Evolutionary conservation across 345 rosid genomes (phyloP).

Genomic region (Linum tenue): DNA sequence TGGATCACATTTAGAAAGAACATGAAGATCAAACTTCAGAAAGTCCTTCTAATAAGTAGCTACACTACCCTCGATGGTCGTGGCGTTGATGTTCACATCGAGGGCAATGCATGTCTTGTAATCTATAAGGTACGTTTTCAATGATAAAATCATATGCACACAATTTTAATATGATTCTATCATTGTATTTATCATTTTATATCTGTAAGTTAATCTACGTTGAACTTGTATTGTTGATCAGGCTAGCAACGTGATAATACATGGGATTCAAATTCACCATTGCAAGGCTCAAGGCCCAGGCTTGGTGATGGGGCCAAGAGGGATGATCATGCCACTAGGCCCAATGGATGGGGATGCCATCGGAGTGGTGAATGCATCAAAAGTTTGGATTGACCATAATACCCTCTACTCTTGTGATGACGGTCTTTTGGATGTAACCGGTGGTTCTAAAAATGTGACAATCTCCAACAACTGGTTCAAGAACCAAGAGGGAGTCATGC

Average conservation of each 20-base stretch:
- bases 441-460: constrained; percentile 49
- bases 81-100: constrained; percentile 42
- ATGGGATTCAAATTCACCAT: constrained; percentile 59
- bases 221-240: neutral
- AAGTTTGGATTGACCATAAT: constrained; percentile 78
- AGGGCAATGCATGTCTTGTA: constrained; percentile 49
- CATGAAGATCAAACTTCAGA: constrained; percentile 48
- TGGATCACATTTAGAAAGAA: constrained; percentile 64
- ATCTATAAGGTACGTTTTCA: constrained; percentile 31
- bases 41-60: constrained; percentile 55
- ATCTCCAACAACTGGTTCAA: constrained; percentile 69
- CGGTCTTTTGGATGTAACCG: constrained; percentile 57
- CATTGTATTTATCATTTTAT: no score
- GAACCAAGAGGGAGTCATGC: constrained; percentile 81
- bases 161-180: no score
- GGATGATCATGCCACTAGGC: constrained; percentile 32
- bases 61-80: constrained; percentile 70
- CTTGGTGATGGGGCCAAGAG: constrained; percentile 50
- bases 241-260: constrained; percentile 64
- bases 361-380: constrained; percentile 47
- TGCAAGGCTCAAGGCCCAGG: constrained; percentile 47
- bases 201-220: no score
- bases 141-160: no score
- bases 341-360: constrained; percentile 63
- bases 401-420: constrained; percentile 53